Evolutionary conservation across 805 yeast species (phyloP), one percentile per base, ranked within the genome.

Genomic region (Trichomonascus vanleenenianus): DNA sequence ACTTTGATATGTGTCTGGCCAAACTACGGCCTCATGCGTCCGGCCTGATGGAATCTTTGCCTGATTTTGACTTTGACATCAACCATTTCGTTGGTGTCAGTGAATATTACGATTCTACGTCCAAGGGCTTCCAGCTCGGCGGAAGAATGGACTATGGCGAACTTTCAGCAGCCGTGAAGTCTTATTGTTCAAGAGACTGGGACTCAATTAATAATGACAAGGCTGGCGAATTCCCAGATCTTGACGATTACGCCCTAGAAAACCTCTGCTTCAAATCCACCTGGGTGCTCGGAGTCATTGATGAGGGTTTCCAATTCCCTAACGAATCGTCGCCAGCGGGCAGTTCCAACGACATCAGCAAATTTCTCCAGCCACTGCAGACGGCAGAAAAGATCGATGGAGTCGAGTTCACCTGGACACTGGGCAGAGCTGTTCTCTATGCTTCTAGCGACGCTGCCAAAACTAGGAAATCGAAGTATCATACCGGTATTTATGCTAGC

Each of bases 41-140:
- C 8, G 64, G 93, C 22, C 64, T 91, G 9, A 37, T 47, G 16
- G 46, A 35, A 12, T 27, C 40, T 10, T 22, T 30, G 0, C 98
- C 98, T 3, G 75, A 72, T 30, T 78, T 93, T 52, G 87, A 89
- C 64, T 88, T 86, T 57, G 74, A 75, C 14, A 72, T 74, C 42
- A 95, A 88, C 56, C 84, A 79, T 56, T 93, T 93, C 64, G 83
- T 93, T 18, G 99, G 98, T 0, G 82, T 91, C 18, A 85, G 96
- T 4, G 99, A 93, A 63, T 93, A 87, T 66, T 93, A 97, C 96
- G 93, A 93, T 61, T 86, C 97, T 0, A 87, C 96, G 2, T 22
- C 27, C 27, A 96, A 91, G 58, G 79, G 91, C 2, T 89, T 89
- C 61, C 78, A 82, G 38, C 74, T 88, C 67, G 93, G 95, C 2